These are phyloP conservation scores for Iberis pinnata DNA, from an alignment of 345 rosid genomes.

Conservation along the genomic window DNA sequence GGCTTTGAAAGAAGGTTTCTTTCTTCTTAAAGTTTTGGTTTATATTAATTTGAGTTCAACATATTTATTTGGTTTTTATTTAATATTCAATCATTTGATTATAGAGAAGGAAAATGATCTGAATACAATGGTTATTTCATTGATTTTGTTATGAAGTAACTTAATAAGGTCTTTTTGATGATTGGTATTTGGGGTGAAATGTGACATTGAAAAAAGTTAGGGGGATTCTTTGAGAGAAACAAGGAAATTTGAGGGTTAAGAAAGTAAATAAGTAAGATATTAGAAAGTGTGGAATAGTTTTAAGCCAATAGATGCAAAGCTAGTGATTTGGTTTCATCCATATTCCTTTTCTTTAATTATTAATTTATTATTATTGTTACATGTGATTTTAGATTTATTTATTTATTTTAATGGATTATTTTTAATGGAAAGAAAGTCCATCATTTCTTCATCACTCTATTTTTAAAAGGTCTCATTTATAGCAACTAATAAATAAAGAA, in stretches of 20 bases:
- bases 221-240: neutral
- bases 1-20: slow-evolving; percentile 25
- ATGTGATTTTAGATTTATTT: slow-evolving; percentile 9
- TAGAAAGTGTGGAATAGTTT: slow-evolving; percentile 22
- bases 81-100: slow-evolving; percentile 30
- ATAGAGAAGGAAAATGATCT: slow-evolving; percentile 20
- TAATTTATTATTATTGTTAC: neutral
- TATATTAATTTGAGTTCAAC: slow-evolving; percentile 27
- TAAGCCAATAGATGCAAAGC: slow-evolving; percentile 27
- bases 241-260: neutral
- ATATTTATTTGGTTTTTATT: slow-evolving; percentile 24
- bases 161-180: slow-evolving; percentile 7
- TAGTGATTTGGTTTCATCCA: slow-evolving; percentile 27
- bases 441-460: neutral
- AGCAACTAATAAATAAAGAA: slow-evolving; percentile 15
- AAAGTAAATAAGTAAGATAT: slow-evolving; percentile 25
- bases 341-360: neutral
- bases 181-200: neutral
- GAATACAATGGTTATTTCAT: slow-evolving; percentile 25
- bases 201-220: neutral
- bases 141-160: slow-evolving; percentile 22
- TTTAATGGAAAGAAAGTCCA: neutral
- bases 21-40: slow-evolving; percentile 24
- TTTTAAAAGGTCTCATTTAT: slow-evolving; percentile 7
- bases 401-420: neutral